Evolutionary conservation across 2,329 filamentous ascomycete genomes (phyloP).

Genomic region (Sporothrix brunneoviolacea): DNA sequence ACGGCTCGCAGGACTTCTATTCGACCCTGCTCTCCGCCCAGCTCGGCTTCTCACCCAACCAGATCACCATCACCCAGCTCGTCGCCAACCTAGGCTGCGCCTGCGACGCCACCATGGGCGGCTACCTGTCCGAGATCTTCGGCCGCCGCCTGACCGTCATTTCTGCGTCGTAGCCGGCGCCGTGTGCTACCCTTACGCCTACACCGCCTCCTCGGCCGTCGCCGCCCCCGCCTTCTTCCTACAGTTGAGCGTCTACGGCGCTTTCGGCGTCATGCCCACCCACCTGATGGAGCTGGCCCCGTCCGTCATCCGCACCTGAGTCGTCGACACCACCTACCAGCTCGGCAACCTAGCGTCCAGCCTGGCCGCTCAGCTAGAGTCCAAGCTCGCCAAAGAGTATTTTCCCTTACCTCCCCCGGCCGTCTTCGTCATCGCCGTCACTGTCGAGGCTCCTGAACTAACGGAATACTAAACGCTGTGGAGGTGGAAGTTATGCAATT

Average conservation of each 20-base stretch:
- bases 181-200: conserved; percentile 78
- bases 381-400: not conserved
- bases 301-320: conserved; percentile 61
- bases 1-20: conserved; percentile 39
- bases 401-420: not conserved
- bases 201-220: conserved; percentile 52
- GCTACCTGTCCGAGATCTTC: conserved; percentile 61
- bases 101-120: conserved; percentile 56
- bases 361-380: not conserved
- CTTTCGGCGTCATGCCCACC: conserved; percentile 61
- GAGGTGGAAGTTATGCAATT: too few relatives aligned
- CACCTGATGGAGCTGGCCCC: conserved; percentile 69
- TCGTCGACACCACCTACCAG: conserved; percentile 67
- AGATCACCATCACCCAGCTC: conserved; percentile 54
- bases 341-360: conserved; percentile 68
- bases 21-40: conserved; percentile 46
- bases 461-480: too few relatives aligned
- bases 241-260: conserved; percentile 61
- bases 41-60: conserved; percentile 9
- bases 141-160: conserved; percentile 65
- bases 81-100: conserved; percentile 67
- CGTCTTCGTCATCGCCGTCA: not conserved
- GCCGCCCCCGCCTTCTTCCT: conserved; percentile 79
- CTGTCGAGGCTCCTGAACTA: too few relatives aligned
- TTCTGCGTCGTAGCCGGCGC: conserved; percentile 60